phyloP scores from a whole-genome alignment of 1,139 yeast genomes.

The Zygosaccharomyces pseudobailii region DNA sequence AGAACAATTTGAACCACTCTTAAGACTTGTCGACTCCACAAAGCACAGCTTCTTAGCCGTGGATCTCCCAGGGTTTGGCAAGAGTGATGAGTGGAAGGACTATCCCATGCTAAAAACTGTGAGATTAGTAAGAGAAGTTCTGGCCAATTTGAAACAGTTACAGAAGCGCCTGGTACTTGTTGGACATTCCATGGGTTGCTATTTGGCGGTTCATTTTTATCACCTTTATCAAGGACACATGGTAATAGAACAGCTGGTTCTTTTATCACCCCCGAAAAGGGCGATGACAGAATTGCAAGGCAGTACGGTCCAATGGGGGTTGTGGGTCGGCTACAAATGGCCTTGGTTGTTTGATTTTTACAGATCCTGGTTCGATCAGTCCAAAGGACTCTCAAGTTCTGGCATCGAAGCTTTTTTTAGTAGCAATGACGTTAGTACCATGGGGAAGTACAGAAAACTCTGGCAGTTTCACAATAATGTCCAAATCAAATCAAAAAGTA shows the following conservation, averaged over 20 bases:
- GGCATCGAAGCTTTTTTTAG: constrained; percentile 30
- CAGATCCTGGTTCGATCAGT: constrained; percentile 29
- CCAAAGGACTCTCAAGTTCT: constrained; percentile 29
- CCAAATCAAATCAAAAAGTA: constrained; percentile 26
- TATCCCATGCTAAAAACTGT: constrained; percentile 25
- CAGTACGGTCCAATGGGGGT: constrained; percentile 12
- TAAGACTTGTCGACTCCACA: constrained; percentile 52
- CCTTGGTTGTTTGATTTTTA: constrained; percentile 29
- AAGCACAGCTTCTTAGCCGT: constrained; percentile 45
- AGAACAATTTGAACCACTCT: constrained; percentile 64
- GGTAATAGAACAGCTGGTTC: constrained; percentile 11
- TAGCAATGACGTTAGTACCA: constrained; percentile 12
- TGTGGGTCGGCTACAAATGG: constrained; percentile 15
- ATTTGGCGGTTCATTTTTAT: constrained; percentile 22
- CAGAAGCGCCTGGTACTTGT: constrained; percentile 13
- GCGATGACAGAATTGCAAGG: constrained; percentile 15
- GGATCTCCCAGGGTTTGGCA: constrained; percentile 72
- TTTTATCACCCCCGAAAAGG: constrained; percentile 29
- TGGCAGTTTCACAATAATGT: constrained; percentile 30
- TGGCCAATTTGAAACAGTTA: not conserved
- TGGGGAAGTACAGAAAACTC: constrained; percentile 21
- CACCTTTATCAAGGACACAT: constrained; percentile 3
- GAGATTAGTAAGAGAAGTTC: constrained; percentile 2
- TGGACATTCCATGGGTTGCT: constrained; percentile 35
- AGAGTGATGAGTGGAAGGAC: constrained; percentile 26